Conservation (phyloP, 2,329 filamentous ascomycete species). For the Fusarium praegraminearum region DNA sequence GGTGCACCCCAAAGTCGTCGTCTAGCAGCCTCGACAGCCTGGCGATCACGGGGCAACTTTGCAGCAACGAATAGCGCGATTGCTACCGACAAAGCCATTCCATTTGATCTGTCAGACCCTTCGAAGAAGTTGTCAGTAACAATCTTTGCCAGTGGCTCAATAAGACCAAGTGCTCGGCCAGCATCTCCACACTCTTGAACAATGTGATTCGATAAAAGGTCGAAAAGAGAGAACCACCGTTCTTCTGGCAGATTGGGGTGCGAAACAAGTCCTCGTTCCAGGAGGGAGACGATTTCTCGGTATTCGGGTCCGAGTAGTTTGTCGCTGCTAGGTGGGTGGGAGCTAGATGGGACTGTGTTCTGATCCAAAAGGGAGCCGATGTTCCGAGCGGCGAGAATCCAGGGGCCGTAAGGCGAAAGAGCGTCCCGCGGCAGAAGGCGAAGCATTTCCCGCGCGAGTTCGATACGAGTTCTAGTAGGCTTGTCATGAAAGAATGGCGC, state of each 20-base stretch:
- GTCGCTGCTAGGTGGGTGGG: conserved; percentile 48
- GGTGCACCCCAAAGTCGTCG: conserved; percentile 70
- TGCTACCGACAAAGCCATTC: conserved; percentile 52
- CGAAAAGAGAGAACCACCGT: conserved; percentile 68
- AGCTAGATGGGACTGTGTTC: conserved; percentile 33
- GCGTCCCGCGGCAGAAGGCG: conserved; percentile 61
- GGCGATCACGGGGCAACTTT: conserved; percentile 68
- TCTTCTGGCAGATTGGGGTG: conserved; percentile 61
- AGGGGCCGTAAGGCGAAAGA: conserved; percentile 62
- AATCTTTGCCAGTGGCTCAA: conserved; percentile 76
- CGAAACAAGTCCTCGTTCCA: conserved; percentile 70
- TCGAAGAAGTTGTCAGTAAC: conserved; percentile 56
- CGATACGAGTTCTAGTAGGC: conserved; percentile 57
- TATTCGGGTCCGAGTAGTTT: conserved; percentile 74
- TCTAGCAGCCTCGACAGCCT: conserved; percentile 73
- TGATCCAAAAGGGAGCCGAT: conserved; percentile 59
- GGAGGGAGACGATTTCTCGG: conserved; percentile 74
- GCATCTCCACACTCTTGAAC: conserved; percentile 74
- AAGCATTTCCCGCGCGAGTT: conserved; percentile 65
- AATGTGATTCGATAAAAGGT: conserved; percentile 67
- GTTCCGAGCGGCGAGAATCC: conserved; percentile 63
- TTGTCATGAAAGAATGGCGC: conserved; percentile 69
- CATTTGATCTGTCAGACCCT: conserved; percentile 17
- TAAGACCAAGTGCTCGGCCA: conserved; percentile 72
- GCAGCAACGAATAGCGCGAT: conserved; percentile 61